Evolutionary conservation across 768 basidiomycete species (phyloP).

Genomic region (Gautieria morchelliformis): DNA sequence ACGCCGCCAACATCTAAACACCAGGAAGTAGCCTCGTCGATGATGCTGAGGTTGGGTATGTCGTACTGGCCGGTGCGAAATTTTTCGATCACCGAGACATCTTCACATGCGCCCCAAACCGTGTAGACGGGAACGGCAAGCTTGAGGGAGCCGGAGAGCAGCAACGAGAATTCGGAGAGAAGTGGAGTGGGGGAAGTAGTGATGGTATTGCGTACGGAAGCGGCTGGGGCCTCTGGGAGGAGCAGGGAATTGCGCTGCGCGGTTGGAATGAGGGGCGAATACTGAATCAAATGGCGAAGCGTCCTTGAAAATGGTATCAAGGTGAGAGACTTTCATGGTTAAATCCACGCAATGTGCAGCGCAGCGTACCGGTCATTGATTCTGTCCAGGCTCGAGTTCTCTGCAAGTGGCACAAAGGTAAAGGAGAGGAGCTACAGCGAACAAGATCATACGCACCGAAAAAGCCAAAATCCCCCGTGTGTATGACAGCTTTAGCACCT

Average conservation of each 20-base stretch:
- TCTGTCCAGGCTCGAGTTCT: slow-evolving; percentile 69
- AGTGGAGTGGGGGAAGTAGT: slow-evolving; percentile 45
- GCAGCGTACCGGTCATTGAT: slow-evolving; percentile 72
- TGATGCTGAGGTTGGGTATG: slow-evolving; percentile 82
- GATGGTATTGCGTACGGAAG: slow-evolving; percentile 62
- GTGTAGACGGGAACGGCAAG: slow-evolving; percentile 91
- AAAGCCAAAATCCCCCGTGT: slow-evolving; percentile 99
- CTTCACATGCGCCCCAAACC: slow-evolving; percentile 96
- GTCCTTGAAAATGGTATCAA: slow-evolving; percentile 33
- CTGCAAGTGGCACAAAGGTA: slow-evolving; percentile 28
- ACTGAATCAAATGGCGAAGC: slow-evolving; percentile 90
- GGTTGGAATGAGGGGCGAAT: slow-evolving; percentile 87
- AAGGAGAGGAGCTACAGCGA: background rate
- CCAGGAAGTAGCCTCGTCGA: slow-evolving; percentile 94
- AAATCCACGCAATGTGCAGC: background rate
- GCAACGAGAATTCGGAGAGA: slow-evolving; percentile 88
- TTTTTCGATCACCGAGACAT: slow-evolving; percentile 87
- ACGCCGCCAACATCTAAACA: slow-evolving; percentile 87
- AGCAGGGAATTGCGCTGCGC: slow-evolving; percentile 74
- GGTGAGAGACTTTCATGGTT: background rate
- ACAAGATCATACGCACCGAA: slow-evolving; percentile 49
- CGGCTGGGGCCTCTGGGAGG: slow-evolving; percentile 55
- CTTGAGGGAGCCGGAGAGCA: slow-evolving; percentile 84
- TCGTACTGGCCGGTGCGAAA: slow-evolving; percentile 75
- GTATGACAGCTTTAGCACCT: slow-evolving; percentile 87